Base-by-base conservation (phyloP, 2,329 filamentous ascomycete genomes). In the Alternaria sp. region DNA sequence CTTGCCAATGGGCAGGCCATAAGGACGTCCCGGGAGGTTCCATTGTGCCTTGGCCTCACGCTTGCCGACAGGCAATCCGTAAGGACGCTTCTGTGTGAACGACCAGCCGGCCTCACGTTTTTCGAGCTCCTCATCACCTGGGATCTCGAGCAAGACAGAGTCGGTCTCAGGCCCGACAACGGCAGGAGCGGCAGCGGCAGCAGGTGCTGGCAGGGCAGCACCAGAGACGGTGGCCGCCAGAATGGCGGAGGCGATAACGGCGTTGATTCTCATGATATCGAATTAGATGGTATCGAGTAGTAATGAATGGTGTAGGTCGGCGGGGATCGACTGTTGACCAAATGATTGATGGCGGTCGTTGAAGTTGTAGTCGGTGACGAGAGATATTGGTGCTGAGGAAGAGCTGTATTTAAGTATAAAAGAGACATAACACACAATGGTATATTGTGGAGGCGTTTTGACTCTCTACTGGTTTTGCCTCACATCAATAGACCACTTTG, bases 181-280 rank as follows among this genome's bases (percentile, higher is more conserved):
- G 26, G 42, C 28, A 6, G 36, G n/a, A 24, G 14, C 37, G 54
- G 64, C 63, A 51, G 31, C 49, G 45, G 50, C 54, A 24, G 54
- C 58, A 39, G 58, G 68, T 61, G 77, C 73, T 66, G 79, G 79
- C 54, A 77, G 62, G 71, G 73, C 77, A 56, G 79, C 77, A 51
- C 73, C 73, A 60, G 76, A 72, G 63, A 76, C 71, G 68, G 77
- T 77, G 49, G 77, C 77, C 51, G 78, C 78, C 48, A 83, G 60
- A 50, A 81, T 69, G 51, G 74, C 66, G 54, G 79, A 74, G 46
- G 78, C 67, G 52, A 82, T 67, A 51, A 82, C 56, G 53, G 77
- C 69, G 63, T 79, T 73, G 71, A 83, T 66, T 77, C 82, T 84
- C 83, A 85, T 85, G 52, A 56, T 79, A 72, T 66, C 46, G 46